A percentile compares a stretch with the other conserved stretches of the same genome.
Evolutionary conservation across 495 filamentous ascomycete genomes (phyloP).

Genomic region (Tuber microsphaerosporum): DNA sequence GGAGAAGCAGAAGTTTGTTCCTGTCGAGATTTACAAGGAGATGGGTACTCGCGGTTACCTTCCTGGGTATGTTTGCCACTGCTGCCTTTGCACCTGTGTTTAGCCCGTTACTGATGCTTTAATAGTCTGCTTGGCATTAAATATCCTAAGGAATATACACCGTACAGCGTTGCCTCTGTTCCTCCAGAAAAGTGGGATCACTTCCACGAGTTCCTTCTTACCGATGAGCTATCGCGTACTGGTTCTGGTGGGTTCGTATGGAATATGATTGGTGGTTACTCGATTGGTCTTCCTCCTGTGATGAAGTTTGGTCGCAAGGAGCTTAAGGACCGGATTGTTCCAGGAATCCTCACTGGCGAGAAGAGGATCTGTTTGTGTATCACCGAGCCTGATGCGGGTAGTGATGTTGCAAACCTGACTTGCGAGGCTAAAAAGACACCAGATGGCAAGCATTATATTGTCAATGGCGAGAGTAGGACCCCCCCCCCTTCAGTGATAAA

Average conservation of each 20-base stretch:
- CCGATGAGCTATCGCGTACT: conserved; percentile 82
- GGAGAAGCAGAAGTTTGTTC: conserved; percentile 90
- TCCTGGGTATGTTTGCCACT: conserved; percentile 50
- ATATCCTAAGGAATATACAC: conserved; percentile 67
- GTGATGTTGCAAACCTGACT: conserved; percentile 86
- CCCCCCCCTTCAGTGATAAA: no score
- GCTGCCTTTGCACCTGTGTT: background rate
- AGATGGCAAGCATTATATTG: conserved; percentile 97
- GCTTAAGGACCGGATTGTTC: conserved; percentile 74
- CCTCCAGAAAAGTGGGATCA: conserved; percentile 87
- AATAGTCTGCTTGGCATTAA: conserved; percentile 60
- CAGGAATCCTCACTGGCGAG: conserved; percentile 79
- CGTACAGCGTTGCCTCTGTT: conserved; percentile 66
- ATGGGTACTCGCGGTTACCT: conserved; percentile 91
- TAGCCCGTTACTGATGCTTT: conserved; percentile 4
- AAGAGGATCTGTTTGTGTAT: conserved; percentile 92
- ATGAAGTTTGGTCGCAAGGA: conserved; percentile 87
- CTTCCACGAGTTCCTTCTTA: conserved; percentile 92
- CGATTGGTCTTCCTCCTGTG: conserved; percentile 85
- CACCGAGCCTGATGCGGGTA: conserved; percentile 72
- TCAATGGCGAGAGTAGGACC: conserved; percentile 74
- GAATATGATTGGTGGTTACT: conserved; percentile 92
- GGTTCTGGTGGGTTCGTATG: conserved; percentile 95
- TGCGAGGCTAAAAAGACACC: conserved; percentile 89
- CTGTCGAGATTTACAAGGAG: conserved; percentile 81